phyloP scores from a whole-genome alignment of 208 protist genomes.

The Acanthamoeba healyi region DNA sequence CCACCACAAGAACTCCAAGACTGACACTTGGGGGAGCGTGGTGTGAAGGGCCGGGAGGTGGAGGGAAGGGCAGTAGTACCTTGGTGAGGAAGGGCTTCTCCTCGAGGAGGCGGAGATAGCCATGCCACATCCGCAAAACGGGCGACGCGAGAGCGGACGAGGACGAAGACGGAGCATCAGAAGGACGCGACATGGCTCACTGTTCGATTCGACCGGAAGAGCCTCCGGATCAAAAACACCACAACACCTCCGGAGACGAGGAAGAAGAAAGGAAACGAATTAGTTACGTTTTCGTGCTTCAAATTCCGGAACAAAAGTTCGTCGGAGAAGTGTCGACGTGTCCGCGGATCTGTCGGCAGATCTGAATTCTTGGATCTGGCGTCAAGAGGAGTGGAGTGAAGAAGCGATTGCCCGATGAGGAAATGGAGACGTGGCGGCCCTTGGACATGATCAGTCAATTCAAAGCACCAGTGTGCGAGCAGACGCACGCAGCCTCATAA shows the following conservation, averaged over 20 bases:
- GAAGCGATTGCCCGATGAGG: neutral
- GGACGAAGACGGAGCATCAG: neutral
- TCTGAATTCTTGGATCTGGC: neutral
- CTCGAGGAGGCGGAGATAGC: conserved; percentile 11
- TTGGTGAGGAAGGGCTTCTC: conserved; percentile 46
- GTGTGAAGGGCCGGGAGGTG: too few relatives aligned
- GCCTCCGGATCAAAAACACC: neutral
- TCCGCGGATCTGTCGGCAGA: too few relatives aligned
- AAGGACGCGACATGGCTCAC: neutral
- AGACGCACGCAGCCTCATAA: too few relatives aligned
- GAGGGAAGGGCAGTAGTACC: neutral
- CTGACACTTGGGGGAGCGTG: too few relatives aligned
- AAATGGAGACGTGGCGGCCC: neutral
- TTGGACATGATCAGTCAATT: too few relatives aligned
- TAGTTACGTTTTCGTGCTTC: too few relatives aligned
- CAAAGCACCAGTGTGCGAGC: too few relatives aligned
- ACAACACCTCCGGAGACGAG: too few relatives aligned
- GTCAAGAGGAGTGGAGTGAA: neutral
- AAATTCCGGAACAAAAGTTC: too few relatives aligned
- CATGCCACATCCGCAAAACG: neutral
- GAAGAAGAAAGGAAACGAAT: neutral
- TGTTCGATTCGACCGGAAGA: neutral
- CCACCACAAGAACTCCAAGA: neutral
- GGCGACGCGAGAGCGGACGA: neutral
- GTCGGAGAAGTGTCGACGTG: too few relatives aligned